Evolutionary conservation across 441 rosid genomes (phyloP).

Genomic region (Oxalis stricta): DNA sequence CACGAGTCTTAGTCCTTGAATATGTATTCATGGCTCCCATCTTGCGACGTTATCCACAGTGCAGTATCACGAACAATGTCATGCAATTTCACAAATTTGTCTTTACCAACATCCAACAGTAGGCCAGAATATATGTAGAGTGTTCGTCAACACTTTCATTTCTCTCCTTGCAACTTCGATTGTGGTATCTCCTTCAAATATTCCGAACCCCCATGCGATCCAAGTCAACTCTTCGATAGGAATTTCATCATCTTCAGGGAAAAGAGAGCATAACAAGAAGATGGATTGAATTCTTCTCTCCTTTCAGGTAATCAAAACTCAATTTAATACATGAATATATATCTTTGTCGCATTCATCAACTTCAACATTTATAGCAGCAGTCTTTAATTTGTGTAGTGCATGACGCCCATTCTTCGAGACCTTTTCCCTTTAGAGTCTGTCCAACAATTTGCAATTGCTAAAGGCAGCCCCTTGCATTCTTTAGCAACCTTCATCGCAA

Average conservation of each 20-base stretch:
- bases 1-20: too few species aligned
- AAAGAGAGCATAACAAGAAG: slow-evolving; percentile 9
- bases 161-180: neutral
- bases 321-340: neutral
- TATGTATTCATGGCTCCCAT: too few species aligned
- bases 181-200: neutral
- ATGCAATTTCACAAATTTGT: slow-evolving; percentile 4
- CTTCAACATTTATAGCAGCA: neutral
- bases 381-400: too few species aligned
- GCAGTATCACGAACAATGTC: slow-evolving; percentile 12
- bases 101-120: neutral
- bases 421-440: neutral
- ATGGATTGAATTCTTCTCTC: neutral
- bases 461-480: slow-evolving; percentile 9
- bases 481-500: slow-evolving; percentile 1
- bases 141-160: neutral
- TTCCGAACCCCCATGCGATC: slow-evolving; percentile 1
- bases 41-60: slow-evolving; percentile 1
- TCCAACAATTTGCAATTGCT: slow-evolving; percentile 5
- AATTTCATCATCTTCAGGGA: too few species aligned
- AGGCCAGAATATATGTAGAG: slow-evolving; percentile 6
- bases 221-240: neutral
- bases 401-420: neutral
- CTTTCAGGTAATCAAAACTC: slow-evolving; percentile 4
- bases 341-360: neutral